Conservation (phyloP, 495 filamentous ascomycete species). For the Neurospora intermedia region DNA sequence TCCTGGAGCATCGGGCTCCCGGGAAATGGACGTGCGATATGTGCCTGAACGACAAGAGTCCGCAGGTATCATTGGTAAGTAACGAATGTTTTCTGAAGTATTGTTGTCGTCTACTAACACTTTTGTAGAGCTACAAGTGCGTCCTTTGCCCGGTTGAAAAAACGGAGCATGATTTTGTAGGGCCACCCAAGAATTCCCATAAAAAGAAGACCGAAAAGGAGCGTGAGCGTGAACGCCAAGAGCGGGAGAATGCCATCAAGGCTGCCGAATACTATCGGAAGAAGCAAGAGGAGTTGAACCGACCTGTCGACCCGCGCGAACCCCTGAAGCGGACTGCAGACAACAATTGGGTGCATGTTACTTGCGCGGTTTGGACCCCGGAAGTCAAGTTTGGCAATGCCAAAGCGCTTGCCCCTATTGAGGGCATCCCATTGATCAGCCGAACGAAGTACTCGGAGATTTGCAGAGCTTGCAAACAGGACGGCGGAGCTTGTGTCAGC, state of each 20-base stretch:
- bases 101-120: slow-evolving; percentile 17
- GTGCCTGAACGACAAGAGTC: slow-evolving; percentile 85
- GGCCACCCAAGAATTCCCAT: slow-evolving; percentile 69
- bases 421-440: slow-evolving; percentile 76
- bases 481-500: slow-evolving; percentile 64
- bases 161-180: slow-evolving; percentile 71
- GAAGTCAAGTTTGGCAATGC: slow-evolving; percentile 87
- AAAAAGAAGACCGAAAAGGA: slow-evolving; percentile 88
- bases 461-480: slow-evolving; percentile 76
- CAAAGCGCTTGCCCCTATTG: slow-evolving; percentile 65
- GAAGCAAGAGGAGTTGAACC: slow-evolving; percentile 68
- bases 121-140: slow-evolving; percentile 68
- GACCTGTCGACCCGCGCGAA: slow-evolving; percentile 77
- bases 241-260: slow-evolving; percentile 66
- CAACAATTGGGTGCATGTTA: slow-evolving; percentile 98
- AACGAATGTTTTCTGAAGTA: neutral
- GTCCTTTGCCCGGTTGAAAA: slow-evolving; percentile 73
- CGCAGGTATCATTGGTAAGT: slow-evolving; percentile 72
- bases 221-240: slow-evolving; percentile 72
- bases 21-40: slow-evolving; percentile 93
- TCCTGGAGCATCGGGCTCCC: slow-evolving; percentile 54
- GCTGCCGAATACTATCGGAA: slow-evolving; percentile 69
- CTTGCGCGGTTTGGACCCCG: slow-evolving; percentile 81
- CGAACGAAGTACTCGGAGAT: slow-evolving; percentile 51
- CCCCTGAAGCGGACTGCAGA: slow-evolving; percentile 83